Percentiles rank a stretch among this genome's conserved stretches.
Evolutionary conservation across 495 filamentous ascomycete genomes (phyloP).

Genomic region (Aspergillus homomorphus): DNA sequence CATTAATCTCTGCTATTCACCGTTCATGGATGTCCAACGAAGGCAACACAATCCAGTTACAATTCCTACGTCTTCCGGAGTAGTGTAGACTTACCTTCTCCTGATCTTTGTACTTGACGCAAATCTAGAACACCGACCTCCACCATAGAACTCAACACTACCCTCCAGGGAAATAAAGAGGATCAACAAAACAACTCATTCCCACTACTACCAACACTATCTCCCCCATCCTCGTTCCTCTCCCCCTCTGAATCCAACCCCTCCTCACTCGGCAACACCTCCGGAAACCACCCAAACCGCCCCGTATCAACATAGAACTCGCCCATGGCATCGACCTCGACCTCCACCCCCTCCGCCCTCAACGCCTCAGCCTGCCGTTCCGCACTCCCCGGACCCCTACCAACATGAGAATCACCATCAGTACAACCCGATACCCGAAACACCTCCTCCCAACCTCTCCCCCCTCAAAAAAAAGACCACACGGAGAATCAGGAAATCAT

Average conservation of each 20-base stretch:
- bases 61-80: too few species aligned
- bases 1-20: too few species aligned
- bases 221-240: not conserved
- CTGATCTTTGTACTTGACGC: too few species aligned
- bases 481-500: constrained; percentile 10
- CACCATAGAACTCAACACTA: too few species aligned
- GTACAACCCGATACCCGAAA: not conserved
- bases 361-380: constrained; percentile 65
- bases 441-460: not conserved
- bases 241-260: not conserved
- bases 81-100: too few species aligned
- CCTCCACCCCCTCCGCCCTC: constrained; percentile 65
- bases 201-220: not conserved
- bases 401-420: not conserved
- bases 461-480: not conserved
- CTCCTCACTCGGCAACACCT: constrained; percentile 37
- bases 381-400: constrained; percentile 65
- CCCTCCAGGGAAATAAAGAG: too few species aligned
- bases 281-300: constrained; percentile 76
- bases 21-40: too few species aligned
- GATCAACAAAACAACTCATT: not conserved
- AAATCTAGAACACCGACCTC: too few species aligned
- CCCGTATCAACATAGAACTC: constrained; percentile 66
- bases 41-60: too few species aligned
- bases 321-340: constrained; percentile 61